A percentile compares a stretch with the other conserved stretches of the same genome.
These are phyloP conservation scores for Henckelia pumila DNA, from an alignment of 257 asterid genomes.

Conservation along the genomic window DNA sequence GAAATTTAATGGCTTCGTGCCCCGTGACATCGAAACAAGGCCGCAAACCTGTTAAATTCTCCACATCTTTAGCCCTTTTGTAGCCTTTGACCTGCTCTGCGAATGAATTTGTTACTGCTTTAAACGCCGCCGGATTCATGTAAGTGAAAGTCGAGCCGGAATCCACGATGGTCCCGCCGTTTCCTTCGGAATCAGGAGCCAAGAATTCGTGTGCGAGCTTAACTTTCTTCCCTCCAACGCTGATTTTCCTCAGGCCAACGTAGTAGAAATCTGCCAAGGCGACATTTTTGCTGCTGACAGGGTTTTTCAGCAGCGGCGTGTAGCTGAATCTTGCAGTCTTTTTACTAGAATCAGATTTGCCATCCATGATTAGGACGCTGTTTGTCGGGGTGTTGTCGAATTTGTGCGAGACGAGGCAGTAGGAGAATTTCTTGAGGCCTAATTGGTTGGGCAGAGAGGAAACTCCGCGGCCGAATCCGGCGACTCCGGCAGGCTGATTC, in stretches of 20 bases:
- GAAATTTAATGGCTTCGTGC: constrained; percentile 34
- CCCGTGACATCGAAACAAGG: constrained; percentile 74
- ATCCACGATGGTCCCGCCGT: constrained; percentile 84
- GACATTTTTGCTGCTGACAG: constrained; percentile 27
- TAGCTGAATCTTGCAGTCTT: constrained; percentile 43
- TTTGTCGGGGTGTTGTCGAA: constrained; percentile 51
- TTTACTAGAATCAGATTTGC: constrained; percentile 33
- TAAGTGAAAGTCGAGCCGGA: constrained; percentile 79
- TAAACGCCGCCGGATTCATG: constrained; percentile 43
- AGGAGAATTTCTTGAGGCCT: constrained; percentile 69
- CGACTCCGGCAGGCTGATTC: constrained; percentile 73
- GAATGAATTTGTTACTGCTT: constrained; percentile 40
- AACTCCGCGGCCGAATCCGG: constrained; percentile 75
- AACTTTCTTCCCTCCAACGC: constrained; percentile 62
- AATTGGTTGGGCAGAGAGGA: constrained; percentile 69
- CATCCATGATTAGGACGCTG: constrained; percentile 51
- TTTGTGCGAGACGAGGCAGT: constrained; percentile 67
- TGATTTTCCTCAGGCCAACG: constrained; percentile 49
- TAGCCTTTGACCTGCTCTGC: constrained; percentile 44
- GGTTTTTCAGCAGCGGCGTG: constrained; percentile 49
- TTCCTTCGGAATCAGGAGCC: constrained; percentile 49
- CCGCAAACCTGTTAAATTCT: constrained; percentile 47
- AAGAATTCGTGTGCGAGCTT: constrained; percentile 42
- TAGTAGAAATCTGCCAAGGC: constrained; percentile 57
- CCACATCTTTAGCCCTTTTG: constrained; percentile 44